Percentiles rank a stretch among this genome's conserved stretches.
Conservation (phyloP, 2,329 filamentous ascomycete species). For the Fusarium nodosum region DNA sequence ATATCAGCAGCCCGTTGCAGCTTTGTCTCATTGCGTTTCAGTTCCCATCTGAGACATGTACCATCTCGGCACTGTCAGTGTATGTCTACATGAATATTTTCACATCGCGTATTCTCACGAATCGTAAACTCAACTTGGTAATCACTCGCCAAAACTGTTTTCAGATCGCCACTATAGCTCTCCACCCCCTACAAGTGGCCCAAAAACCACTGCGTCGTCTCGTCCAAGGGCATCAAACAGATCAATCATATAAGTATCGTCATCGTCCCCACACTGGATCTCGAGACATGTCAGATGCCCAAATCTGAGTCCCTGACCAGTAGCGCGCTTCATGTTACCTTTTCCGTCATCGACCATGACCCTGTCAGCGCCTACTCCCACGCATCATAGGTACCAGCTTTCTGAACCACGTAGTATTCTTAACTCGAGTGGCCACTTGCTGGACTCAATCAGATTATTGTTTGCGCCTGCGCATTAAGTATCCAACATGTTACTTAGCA, state of each 20-base stretch:
- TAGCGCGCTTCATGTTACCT: conserved; percentile 27
- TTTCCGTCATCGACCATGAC: conserved; percentile 21
- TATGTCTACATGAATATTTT: conserved; percentile 1
- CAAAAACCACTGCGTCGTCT: neutral
- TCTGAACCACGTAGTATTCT: conserved; percentile 11
- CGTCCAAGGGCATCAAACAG: neutral
- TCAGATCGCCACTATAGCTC: neutral
- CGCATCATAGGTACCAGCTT: conserved; percentile 13
- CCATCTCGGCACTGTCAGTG: conserved; percentile 21
- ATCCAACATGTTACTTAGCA: neutral
- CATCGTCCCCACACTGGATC: conserved; percentile 13
- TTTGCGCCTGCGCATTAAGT: neutral
- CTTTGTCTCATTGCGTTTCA: conserved; percentile 38
- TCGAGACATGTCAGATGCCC: conserved; percentile 13
- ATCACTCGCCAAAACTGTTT: neutral
- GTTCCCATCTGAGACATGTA: conserved; percentile 33
- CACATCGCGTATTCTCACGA: neutral
- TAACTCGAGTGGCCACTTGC: neutral
- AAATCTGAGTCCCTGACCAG: conserved; percentile 12
- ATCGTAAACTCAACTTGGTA: neutral
- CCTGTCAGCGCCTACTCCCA: conserved; percentile 25
- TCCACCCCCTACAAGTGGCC: neutral
- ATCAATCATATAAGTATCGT: neutral
- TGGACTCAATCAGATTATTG: neutral
- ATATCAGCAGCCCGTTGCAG: conserved; percentile 24